Percentiles rank a stretch among this genome's conserved stretches.
phyloP scores from a whole-genome alignment of 1,139 yeast species.

The Geotrichum carabidarum region DNA sequence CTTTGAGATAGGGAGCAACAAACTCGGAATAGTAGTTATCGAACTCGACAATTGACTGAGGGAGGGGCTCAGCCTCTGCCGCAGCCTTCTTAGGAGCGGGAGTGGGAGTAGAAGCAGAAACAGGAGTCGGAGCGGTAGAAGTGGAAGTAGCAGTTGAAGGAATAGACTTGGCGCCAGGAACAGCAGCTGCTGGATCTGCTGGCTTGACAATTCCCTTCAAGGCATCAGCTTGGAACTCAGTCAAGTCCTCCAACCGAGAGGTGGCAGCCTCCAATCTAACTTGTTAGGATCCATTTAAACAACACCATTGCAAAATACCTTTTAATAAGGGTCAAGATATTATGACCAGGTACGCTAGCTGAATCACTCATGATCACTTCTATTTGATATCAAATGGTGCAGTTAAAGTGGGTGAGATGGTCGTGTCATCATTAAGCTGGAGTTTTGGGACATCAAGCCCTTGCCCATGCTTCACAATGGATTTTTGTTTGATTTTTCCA shows the following conservation, averaged over 20 bases:
- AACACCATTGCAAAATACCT: slow-evolving; percentile 37
- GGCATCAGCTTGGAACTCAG: slow-evolving; percentile 65
- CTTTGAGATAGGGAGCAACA: slow-evolving; percentile 50
- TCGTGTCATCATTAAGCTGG: not conserved
- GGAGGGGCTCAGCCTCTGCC: slow-evolving; percentile 21
- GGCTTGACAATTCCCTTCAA: slow-evolving; percentile 22
- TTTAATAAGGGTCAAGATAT: slow-evolving; percentile 73
- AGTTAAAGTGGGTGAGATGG: slow-evolving; percentile 13
- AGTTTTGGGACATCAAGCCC: slow-evolving; percentile 1
- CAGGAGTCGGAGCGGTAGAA: slow-evolving; percentile 20
- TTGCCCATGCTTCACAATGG: not conserved
- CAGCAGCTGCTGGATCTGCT: slow-evolving; percentile 24
- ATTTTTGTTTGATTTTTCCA: not conserved
- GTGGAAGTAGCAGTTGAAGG: slow-evolving; percentile 20
- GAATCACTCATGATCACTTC: slow-evolving; percentile 44
- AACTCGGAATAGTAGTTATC: slow-evolving; percentile 49
- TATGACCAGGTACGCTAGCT: slow-evolving; percentile 70
- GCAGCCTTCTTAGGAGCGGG: slow-evolving; percentile 24
- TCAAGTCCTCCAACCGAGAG: slow-evolving; percentile 82
- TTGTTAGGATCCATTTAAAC: not conserved
- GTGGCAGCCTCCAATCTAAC: slow-evolving; percentile 82
- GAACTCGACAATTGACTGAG: slow-evolving; percentile 43
- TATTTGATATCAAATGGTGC: not conserved
- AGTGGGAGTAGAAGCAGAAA: slow-evolving; percentile 23
- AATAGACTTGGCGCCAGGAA: slow-evolving; percentile 21